These are phyloP conservation scores for Podospora fimiseda DNA, from an alignment of 495 filamentous ascomycete genomes.

Conservation along the genomic window DNA sequence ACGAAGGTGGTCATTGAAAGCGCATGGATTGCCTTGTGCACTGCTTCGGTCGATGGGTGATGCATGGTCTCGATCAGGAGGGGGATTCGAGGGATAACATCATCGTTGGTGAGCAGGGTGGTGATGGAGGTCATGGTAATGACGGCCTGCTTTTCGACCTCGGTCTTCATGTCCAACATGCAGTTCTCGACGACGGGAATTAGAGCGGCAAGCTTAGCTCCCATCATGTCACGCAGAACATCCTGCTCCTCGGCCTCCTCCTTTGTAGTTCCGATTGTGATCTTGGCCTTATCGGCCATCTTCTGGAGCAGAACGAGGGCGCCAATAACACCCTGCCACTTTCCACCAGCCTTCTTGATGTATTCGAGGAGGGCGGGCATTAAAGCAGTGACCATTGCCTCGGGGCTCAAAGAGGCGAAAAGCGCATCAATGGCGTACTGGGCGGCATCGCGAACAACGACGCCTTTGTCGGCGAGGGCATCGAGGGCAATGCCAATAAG, in stretches of 20 bases:
- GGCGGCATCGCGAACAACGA: constrained; percentile 81
- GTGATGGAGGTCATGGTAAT: constrained; percentile 89
- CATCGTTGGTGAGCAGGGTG: constrained; percentile 90
- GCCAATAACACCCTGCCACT: constrained; percentile 93
- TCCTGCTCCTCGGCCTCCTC: constrained; percentile 83
- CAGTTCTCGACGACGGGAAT: constrained; percentile 89
- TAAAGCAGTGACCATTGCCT: constrained; percentile 73
- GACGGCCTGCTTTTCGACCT: constrained; percentile 80
- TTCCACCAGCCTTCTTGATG: constrained; percentile 71
- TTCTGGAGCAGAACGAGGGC: constrained; percentile 74
- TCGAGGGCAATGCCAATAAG: constrained; percentile 71
- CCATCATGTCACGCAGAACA: constrained; percentile 83
- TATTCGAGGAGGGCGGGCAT: constrained; percentile 68
- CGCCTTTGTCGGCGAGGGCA: constrained; percentile 81
- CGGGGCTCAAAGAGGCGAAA: constrained; percentile 68
- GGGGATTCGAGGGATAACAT: constrained; percentile 88
- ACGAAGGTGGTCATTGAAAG: constrained; percentile 99
- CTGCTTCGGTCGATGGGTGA: constrained; percentile 78
- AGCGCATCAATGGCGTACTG: constrained; percentile 92
- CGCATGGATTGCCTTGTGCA: constrained; percentile 93
- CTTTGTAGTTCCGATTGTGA: constrained; percentile 64
- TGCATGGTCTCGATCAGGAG: constrained; percentile 93
- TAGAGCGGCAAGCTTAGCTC: constrained; percentile 77
- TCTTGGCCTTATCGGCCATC: constrained; percentile 89
- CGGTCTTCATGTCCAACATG: constrained; percentile 93